phyloP scores from a whole-genome alignment of 2,329 filamentous ascomycete genomes.

The Dactylellina drechsleri region DNA sequence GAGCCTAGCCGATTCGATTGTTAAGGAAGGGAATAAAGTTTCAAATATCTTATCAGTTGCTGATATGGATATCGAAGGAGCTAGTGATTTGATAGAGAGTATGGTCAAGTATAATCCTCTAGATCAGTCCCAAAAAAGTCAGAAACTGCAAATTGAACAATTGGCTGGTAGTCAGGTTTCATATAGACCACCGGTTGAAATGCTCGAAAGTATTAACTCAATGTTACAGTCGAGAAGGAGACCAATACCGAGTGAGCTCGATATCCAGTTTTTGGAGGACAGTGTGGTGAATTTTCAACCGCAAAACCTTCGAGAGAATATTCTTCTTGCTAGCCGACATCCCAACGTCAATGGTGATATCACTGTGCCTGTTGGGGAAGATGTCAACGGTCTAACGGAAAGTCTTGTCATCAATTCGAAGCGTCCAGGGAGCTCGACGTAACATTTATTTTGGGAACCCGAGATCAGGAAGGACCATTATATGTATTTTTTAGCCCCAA shows the following conservation, averaged over 20 bases:
- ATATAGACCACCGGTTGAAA: constrained; percentile 15
- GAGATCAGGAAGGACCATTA: no score
- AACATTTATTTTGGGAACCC: no score
- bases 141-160: constrained; percentile 15
- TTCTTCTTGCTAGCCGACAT: constrained; percentile 33
- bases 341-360: constrained; percentile 39
- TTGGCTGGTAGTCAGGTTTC: constrained; percentile 24
- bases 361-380: constrained; percentile 24
- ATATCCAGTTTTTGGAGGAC: constrained; percentile 15
- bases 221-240: constrained; percentile 28
- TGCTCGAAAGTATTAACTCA: constrained; percentile 15
- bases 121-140: background rate
- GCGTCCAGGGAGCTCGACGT: background rate
- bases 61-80: constrained; percentile 8
- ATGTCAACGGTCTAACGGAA: constrained; percentile 3
- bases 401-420: constrained; percentile 38
- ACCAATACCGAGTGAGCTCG: constrained; percentile 1
- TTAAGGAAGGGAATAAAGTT: constrained; percentile 6
- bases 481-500: no score
- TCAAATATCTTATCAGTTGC: background rate
- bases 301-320: constrained; percentile 40
- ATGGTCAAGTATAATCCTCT: background rate
- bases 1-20: constrained; percentile 13
- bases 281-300: constrained; percentile 35
- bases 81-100: constrained; percentile 8